These are phyloP conservation scores for Hypoxylon subgilvum DNA, from an alignment of 495 filamentous ascomycete genomes.

Conservation along the genomic window DNA sequence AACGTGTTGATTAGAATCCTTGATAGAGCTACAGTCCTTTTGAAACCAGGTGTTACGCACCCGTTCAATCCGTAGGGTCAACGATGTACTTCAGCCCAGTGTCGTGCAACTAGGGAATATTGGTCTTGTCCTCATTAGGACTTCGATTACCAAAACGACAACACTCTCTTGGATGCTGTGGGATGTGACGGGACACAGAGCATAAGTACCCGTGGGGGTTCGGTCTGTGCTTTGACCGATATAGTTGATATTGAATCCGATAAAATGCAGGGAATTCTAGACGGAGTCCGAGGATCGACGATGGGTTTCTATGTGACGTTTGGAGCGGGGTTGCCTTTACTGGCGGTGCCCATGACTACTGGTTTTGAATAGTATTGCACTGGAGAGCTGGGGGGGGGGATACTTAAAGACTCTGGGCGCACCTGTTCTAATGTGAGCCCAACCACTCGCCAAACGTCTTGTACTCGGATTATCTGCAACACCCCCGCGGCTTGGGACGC, in stretches of 20 bases:
- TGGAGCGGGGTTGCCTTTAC: background rate
- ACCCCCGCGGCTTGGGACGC: background rate
- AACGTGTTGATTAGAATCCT: constrained; percentile 9
- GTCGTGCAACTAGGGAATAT: background rate
- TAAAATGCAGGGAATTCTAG: background rate
- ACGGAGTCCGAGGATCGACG: constrained; percentile 1
- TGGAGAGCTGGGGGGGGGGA: background rate
- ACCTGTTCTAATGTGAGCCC: background rate
- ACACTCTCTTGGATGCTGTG: background rate
- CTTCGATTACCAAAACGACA: background rate
- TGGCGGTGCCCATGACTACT: background rate
- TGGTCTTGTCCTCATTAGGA: constrained; percentile 2
- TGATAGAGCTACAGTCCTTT: background rate
- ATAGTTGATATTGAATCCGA: background rate
- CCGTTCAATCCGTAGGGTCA: background rate
- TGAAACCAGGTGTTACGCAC: background rate
- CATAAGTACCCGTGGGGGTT: constrained; percentile 13
- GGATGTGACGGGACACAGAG: background rate
- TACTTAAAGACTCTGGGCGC: constrained; percentile 13
- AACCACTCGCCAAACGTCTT: background rate
- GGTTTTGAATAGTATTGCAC: background rate
- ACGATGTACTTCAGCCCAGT: background rate
- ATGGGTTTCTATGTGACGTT: background rate
- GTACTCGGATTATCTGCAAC: background rate
- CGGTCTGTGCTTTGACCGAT: background rate